Conservation (phyloP, 1,139 yeast genomes). For the Kodamaea alishanica region DNA sequence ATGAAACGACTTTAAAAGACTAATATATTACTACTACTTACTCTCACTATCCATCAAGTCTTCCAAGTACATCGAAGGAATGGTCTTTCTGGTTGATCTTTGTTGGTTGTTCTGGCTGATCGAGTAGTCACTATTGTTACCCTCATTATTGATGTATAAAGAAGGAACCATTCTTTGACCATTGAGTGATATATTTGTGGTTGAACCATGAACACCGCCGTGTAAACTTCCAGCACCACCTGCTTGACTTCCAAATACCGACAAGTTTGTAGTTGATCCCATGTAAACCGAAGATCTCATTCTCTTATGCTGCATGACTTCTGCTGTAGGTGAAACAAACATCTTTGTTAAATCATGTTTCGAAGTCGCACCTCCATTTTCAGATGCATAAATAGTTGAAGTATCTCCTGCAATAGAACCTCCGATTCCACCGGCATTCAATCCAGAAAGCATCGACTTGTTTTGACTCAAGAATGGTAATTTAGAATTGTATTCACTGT, state of each 20-base stretch:
- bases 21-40: not conserved
- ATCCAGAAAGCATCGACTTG: conserved; percentile 19
- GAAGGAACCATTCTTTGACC: conserved; percentile 27
- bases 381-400: conserved; percentile 38
- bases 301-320: conserved; percentile 53
- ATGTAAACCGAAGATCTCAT: conserved; percentile 21
- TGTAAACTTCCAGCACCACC: conserved; percentile 10
- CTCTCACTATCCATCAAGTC: conserved; percentile 43
- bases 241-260: conserved; percentile 16
- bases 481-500: conserved; percentile 28
- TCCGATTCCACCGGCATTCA: conserved; percentile 14
- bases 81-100: conserved; percentile 29
- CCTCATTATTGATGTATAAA: conserved; percentile 35
- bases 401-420: conserved; percentile 36
- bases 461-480: conserved; percentile 34
- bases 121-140: conserved; percentile 36
- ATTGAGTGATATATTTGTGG: conserved; percentile 23
- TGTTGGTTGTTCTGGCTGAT: conserved; percentile 8
- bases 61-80: conserved; percentile 58
- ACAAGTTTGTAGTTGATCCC: conserved; percentile 23
- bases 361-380: conserved; percentile 31
- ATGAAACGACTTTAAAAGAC: too few relatives aligned
- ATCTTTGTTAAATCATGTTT: conserved; percentile 47
- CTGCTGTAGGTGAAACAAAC: conserved; percentile 80
- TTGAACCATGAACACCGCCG: conserved; percentile 13